Evolutionary conservation across 331 rosid species (phyloP), one percentile per base, ranked within the genome.

Genomic region (Saraca asoca): DNA sequence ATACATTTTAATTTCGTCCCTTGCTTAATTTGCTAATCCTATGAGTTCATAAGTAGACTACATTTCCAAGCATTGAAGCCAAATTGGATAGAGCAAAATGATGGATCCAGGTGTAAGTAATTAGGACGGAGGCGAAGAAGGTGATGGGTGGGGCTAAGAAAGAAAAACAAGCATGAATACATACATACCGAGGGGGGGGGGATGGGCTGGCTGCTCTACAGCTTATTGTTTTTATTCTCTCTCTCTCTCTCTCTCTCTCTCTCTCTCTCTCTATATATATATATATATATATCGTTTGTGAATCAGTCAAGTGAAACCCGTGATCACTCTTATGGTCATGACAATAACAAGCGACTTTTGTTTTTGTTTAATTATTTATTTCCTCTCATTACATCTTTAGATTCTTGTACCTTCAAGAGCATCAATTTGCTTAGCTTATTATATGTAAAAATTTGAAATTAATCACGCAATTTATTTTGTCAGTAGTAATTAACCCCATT

Each of bases 221-320:
- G 8, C 5, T 24, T 8, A 20, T 12, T 7, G 10, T 70, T 12
- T n/a, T n/a, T n/a, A n/a, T n/a, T n/a, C n/a, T n/a, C n/a, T n/a
- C n/a, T n/a, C n/a, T n/a, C n/a, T n/a, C n/a, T n/a, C n/a, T n/a
- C n/a, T n/a, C n/a, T n/a, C n/a, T n/a, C n/a, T n/a, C n/a, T n/a
- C n/a, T n/a, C n/a, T n/a, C n/a, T n/a, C n/a, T n/a, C n/a, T n/a
- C n/a, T n/a, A n/a, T n/a, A n/a, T 51, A 12, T 45, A 18, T 45
- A 34, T 2, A 9, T 5, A 15, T 57, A 19, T 31, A 48, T 49
- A 41, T 54, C 44, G 53, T 63, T 45, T 13, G 38, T 58, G 64
- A 62, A 60, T 62, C 75, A 77, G 74, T 80, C 88, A 80, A 82
- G 83, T 52, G 80, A 83, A 80, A 75, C 86, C 85, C 91, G 91